These are phyloP conservation scores for Starmerella stigmatis DNA, from an alignment of 805 yeast species.

Conservation along the genomic window DNA sequence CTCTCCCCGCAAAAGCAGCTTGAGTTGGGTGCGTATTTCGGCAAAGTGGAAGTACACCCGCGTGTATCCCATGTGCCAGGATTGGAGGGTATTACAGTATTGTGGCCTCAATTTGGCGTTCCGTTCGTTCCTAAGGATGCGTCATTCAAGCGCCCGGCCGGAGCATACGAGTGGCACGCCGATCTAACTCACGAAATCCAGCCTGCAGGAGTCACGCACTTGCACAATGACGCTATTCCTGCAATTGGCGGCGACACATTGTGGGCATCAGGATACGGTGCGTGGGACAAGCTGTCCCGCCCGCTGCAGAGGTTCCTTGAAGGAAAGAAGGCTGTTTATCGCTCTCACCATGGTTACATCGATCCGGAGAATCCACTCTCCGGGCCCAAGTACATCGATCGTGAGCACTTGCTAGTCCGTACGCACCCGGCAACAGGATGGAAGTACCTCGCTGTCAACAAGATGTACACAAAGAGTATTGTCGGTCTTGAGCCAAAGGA, in stretches of 20 bases:
- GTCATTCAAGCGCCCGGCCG: conserved; percentile 26
- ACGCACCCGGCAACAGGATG: conserved; percentile 57
- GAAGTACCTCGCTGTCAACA: conserved; percentile 47
- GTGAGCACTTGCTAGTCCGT: conserved; percentile 51
- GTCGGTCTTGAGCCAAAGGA: conserved; percentile 67
- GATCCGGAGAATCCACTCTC: conserved; percentile 29
- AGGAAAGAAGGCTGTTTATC: conserved; percentile 53
- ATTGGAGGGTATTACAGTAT: conserved; percentile 35
- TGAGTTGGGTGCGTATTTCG: conserved; percentile 39
- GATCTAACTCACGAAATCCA: conserved; percentile 67
- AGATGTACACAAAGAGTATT: conserved; percentile 52
- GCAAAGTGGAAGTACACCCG: conserved; percentile 37
- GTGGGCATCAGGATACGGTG: conserved; percentile 45
- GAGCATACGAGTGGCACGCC: conserved; percentile 46
- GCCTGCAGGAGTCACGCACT: conserved; percentile 64
- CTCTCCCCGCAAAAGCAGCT: conserved; percentile 36
- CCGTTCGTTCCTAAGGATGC: conserved; percentile 33
- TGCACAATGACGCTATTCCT: conserved; percentile 51
- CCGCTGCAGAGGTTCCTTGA: conserved; percentile 39
- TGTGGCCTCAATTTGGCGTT: conserved; percentile 39
- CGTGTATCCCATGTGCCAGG: conserved; percentile 29
- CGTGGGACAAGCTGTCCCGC: conserved; percentile 44
- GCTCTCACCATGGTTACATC: conserved; percentile 34
- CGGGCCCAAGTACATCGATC: conserved; percentile 32
- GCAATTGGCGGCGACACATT: conserved; percentile 46